A percentile compares a stretch with the other conserved stretches of the same genome.
Conservation (phyloP, 179 eudicot genomes). For the Beta lomatogona region DNA sequence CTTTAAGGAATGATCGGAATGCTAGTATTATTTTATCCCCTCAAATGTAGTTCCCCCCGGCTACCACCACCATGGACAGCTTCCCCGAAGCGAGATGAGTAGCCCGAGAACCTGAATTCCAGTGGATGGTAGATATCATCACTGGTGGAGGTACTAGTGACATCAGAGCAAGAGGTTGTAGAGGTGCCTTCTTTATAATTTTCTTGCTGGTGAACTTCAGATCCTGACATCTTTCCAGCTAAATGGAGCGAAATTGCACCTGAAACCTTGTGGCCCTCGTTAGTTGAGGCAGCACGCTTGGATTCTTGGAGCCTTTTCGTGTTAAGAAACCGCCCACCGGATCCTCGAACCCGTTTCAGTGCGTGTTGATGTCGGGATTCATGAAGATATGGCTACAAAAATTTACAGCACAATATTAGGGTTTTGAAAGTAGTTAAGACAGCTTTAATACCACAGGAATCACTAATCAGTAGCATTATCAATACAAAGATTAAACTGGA, state of each 20-base stretch:
- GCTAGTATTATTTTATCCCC: conserved; percentile 15
- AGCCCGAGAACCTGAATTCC: conserved; percentile 49
- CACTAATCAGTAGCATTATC: background rate
- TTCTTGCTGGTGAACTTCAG: conserved; percentile 31
- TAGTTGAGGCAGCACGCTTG: conserved; percentile 15
- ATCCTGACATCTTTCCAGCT: conserved; percentile 24
- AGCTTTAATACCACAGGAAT: background rate
- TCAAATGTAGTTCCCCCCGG: conserved; percentile 32
- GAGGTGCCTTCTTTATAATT: conserved; percentile 36
- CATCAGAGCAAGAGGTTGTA: conserved; percentile 44
- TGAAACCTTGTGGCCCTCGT: conserved; percentile 25
- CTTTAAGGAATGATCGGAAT: conserved; percentile 23
- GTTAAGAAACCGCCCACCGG: conserved; percentile 81
- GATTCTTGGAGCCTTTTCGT: conserved; percentile 49
- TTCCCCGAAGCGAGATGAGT: conserved; percentile 40
- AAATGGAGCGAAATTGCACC: conserved; percentile 28
- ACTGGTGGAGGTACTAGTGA: conserved; percentile 41
- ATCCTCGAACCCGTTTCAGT: conserved; percentile 67
- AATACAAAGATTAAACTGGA: background rate
- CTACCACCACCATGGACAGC: conserved; percentile 35
- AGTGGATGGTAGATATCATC: conserved; percentile 41
- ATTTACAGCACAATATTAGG: background rate
- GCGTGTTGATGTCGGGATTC: conserved; percentile 86
- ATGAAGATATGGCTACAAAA: conserved; percentile 72
- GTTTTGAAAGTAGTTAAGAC: background rate